Base-by-base conservation (phyloP, 176 grass and related monocot genomes). In the Neostapfia colusana region DNA sequence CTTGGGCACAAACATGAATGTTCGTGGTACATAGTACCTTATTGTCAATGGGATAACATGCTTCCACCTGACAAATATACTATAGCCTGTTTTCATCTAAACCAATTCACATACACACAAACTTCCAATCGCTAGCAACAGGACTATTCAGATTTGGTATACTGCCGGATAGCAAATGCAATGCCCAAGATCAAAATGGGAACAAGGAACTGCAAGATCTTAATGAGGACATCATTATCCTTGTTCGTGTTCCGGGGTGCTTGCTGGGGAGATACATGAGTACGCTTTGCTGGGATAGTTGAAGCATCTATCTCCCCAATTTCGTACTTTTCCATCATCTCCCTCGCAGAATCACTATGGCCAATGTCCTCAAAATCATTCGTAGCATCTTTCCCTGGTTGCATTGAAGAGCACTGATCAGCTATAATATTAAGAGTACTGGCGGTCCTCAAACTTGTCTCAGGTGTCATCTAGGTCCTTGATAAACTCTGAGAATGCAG, bases 301-400 rank as follows among this genome's bases (percentile, higher is more conserved):
- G 89, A 76, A 50, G 72, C 69, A 82, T 99, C 92, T 56, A 99
- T 90, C 28, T 89, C 78, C 26, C 92, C 96, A 16, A 92, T 84
- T 54, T n/a, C 81, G 66, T 90, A 92, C 69, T 92, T 71, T 35
- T 50, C 69, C 96, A 99, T 92, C 87, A 87, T 78, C 60, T 90
- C 92, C 67, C 70, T 92, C 10, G 96, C 96, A 0, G 83, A 69
- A 49, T 75, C 89, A 61, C 89, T 92, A 74, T 99, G 96, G 5
- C 92, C 96, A 26, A 99, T 82, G 74, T 95, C 96, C 86, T 99
- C 96, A 36, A 99, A 99, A 81, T 99, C 96, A 49, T 75, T 75
- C 0, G 92, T 90, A 50, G 92, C 91, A 69, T 99, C 92, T 87
- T 95, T 99, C 60, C 92, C 96, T 99, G 71, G 27, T 62, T 69